Evolutionary conservation across 2,329 filamentous ascomycete species (phyloP), one percentile per base, ranked within the genome.

Genomic region (Fusarium brevicatenulatum): DNA sequence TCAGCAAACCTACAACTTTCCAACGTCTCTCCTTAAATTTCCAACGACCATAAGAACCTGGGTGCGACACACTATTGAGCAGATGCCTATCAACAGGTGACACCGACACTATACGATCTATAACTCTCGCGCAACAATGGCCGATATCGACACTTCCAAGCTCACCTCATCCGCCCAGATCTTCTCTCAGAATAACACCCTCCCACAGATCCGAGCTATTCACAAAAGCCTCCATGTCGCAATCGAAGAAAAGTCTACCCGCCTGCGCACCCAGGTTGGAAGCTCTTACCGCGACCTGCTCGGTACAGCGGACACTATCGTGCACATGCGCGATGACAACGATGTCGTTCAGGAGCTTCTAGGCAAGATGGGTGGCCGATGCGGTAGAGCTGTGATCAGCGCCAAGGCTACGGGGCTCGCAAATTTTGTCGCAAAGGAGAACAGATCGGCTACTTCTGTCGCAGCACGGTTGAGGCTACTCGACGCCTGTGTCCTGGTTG

Each of bases 301-400:
- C 32, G 93, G 93, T 58, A 98, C 95, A 0, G 95, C 95, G 61
- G 95, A 98, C 83, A 91, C 91, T n/a, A 98, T 98, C 74, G 92
- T 98, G 61, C 89, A 91, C 68, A 97, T 98, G 94, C 92, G 94
- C 74, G 83, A 83, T 43, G 91, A 95, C 79, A 95, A 96, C 83
- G 89, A 91, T 68, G 84, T 86, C 18, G 92, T 94, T 21, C 94
- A 97, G 81, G 84, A 86, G 9, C 89, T 91, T 42, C 86, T 98
- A 57, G 88, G 88, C 21, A 86, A 87, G 66, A 92, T 97, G 84
- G 93, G 94, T 50, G 89, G 89, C 46, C 89, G 90, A 63, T 98
- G 95, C 82, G 95, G 95, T 57, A 89, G 93, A 42, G 85, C 87
- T 58, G 86, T 91, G 32, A 86, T 97, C 30, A 91, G 91, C 30